phyloP scores from a whole-genome alignment of 2,329 filamentous ascomycete genomes.

The Claviceps pazoutovae region DNA sequence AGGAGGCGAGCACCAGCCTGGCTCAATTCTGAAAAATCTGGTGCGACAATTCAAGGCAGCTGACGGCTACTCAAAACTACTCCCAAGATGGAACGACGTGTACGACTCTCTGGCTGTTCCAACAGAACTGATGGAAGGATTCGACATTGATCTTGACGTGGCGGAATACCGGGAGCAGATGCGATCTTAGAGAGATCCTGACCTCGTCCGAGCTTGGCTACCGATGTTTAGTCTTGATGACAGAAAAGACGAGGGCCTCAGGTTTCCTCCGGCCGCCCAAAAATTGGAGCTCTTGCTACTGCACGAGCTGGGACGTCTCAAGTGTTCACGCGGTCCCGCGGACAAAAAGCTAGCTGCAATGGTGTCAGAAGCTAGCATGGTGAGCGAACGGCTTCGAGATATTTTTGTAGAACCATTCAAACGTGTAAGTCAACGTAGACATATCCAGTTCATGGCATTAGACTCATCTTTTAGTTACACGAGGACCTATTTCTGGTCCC shows the following conservation, averaged over 20 bases:
- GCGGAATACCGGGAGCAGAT: conserved; percentile 1
- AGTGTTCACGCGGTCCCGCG: neutral
- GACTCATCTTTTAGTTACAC: conserved; percentile 1
- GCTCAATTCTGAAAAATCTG: neutral
- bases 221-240: conserved; percentile 4
- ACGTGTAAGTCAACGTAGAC: conserved; percentile 1
- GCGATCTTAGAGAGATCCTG: conserved; percentile 2
- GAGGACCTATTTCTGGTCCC: conserved; percentile 2
- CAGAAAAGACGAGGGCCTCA: conserved; percentile 4
- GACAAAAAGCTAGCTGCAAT: conserved; percentile 3
- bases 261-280: conserved; percentile 1
- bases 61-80: neutral
- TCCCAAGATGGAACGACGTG: conserved; percentile 2
- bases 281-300: conserved; percentile 2
- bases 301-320: conserved; percentile 5
- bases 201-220: conserved; percentile 4
- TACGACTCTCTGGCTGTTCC: neutral
- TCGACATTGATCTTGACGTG: conserved; percentile 1
- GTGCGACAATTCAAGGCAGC: neutral
- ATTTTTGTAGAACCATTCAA: neutral
- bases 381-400: neutral
- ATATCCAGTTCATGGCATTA: neutral
- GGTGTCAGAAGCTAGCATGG: neutral
- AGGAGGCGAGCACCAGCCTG: neutral
- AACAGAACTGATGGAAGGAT: conserved; percentile 1